Evolutionary conservation across 768 basidiomycete species (phyloP).

Genomic region (Lactifluus echinatus): DNA sequence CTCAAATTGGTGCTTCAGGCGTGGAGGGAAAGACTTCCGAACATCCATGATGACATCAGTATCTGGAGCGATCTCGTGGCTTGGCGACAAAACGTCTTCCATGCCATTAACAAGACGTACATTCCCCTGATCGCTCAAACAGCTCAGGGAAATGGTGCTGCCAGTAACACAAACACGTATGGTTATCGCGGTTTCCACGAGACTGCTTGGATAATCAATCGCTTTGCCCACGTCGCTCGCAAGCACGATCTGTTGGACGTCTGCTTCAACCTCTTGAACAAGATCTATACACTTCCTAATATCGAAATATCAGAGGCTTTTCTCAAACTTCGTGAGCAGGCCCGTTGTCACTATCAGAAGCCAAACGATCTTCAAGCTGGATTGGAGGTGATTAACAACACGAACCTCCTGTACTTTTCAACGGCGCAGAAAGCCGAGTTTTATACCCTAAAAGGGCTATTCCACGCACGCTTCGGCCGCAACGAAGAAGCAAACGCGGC

Average conservation of each 20-base stretch:
- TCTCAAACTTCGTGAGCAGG: constrained; percentile 96
- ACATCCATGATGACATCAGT: constrained; percentile 93
- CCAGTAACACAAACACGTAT: constrained; percentile 64
- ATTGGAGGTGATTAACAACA: constrained; percentile 98
- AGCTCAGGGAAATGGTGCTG: constrained; percentile 38
- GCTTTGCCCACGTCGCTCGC: constrained; percentile 96
- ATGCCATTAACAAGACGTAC: constrained; percentile 92
- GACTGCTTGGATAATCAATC: constrained; percentile 99
- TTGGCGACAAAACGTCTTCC: constrained; percentile 98
- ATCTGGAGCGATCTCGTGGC: constrained; percentile 99
- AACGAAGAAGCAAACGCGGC: constrained; percentile 86
- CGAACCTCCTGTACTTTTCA: constrained; percentile 97
- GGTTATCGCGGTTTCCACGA: constrained; percentile 98
- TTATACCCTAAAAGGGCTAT: constrained; percentile 97
- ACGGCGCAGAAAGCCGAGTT: constrained; percentile 94
- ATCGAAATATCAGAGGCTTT: constrained; percentile 99
- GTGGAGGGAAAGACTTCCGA: constrained; percentile 95
- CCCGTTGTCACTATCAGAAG: constrained; percentile 95
- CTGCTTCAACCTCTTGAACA: constrained; percentile 88
- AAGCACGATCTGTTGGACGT: constrained; percentile 96
- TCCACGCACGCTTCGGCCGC: constrained; percentile 79
- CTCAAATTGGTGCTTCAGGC: constrained; percentile 94
- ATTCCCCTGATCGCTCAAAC: constrained; percentile 72
- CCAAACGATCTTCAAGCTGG: constrained; percentile 90
- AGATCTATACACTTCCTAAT: constrained; percentile 97